Conservation (phyloP, 2,329 filamentous ascomycete species). For the Pseudofabraea citricarpa region DNA sequence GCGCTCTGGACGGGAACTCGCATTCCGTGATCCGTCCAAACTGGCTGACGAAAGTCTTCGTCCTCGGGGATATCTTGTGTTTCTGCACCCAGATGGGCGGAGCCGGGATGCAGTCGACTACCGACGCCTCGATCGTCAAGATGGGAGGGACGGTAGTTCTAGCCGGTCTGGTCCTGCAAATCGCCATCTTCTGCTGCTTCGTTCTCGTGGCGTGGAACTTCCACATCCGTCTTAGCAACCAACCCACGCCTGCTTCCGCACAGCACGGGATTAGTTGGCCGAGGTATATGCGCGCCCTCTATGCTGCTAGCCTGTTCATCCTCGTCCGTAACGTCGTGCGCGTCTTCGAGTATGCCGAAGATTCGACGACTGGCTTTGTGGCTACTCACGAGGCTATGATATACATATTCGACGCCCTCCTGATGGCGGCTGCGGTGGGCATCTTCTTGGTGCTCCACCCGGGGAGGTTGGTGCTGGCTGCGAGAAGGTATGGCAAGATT, state of each 20-base stretch:
- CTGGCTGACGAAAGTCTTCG: conserved; percentile 49
- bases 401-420: conserved; percentile 35
- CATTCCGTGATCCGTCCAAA: conserved; percentile 31
- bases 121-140: neutral
- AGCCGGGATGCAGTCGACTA: neutral
- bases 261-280: conserved; percentile 15
- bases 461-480: too few relatives aligned
- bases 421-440: conserved; percentile 34
- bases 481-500: too few relatives aligned
- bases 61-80: conserved; percentile 45
- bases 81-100: conserved; percentile 41
- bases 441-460: conserved; percentile 31
- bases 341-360: conserved; percentile 38
- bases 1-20: conserved; percentile 22
- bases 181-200: neutral
- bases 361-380: conserved; percentile 35
- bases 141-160: neutral
- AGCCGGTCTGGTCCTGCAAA: neutral
- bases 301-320: conserved; percentile 35
- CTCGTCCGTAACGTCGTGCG: conserved; percentile 33
- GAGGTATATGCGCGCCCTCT: conserved; percentile 34
- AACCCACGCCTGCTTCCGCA: neutral
- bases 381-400: conserved; percentile 35
- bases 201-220: neutral
- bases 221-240: neutral